Evolutionary conservation across 176 grass and related monocot species (phyloP).

Genomic region (Tuctoria greenei): DNA sequence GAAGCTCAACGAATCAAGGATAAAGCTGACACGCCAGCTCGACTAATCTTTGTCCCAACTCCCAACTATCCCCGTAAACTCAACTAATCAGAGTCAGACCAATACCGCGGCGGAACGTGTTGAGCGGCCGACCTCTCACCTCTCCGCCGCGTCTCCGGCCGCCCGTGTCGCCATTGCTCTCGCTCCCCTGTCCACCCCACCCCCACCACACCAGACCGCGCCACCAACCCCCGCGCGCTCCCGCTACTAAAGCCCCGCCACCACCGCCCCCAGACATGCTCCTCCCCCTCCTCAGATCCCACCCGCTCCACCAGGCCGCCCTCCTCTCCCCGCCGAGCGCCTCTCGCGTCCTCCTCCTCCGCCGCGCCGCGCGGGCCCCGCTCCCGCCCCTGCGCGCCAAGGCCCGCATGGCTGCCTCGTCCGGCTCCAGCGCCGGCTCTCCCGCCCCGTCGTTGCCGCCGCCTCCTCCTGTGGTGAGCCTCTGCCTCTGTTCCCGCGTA

Average conservation of each 20-base stretch:
- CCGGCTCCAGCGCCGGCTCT: constrained; percentile 46
- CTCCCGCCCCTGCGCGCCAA: background rate
- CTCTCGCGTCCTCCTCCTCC: constrained; percentile 31
- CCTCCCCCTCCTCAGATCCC: constrained; percentile 76
- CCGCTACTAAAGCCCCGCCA: constrained; percentile 46
- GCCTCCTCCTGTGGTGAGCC: constrained; percentile 44
- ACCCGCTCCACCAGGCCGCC: constrained; percentile 44
- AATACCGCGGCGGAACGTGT: constrained; percentile 38
- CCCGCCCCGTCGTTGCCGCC: constrained; percentile 35
- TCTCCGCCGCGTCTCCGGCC: background rate
- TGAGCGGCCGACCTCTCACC: constrained; percentile 29
- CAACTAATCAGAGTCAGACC: background rate
- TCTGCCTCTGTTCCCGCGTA: too few relatives aligned
- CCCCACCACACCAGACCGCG: constrained; percentile 22
- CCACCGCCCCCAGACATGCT: constrained; percentile 42
- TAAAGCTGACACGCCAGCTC: constrained; percentile 28
- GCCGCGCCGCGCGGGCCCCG: constrained; percentile 11
- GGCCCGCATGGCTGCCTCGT: constrained; percentile 43
- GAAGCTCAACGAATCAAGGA: background rate
- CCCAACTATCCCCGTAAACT: background rate
- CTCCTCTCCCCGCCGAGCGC: constrained; percentile 26
- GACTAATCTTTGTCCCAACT: constrained; percentile 5
- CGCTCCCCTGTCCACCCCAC: too few relatives aligned
- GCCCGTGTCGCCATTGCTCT: constrained; percentile 20
- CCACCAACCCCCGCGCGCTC: constrained; percentile 10